A percentile compares a stretch with the other conserved stretches of the same genome.
Evolutionary conservation across 1,139 yeast species (phyloP).

Genomic region (Sugiyamaella japonica): DNA sequence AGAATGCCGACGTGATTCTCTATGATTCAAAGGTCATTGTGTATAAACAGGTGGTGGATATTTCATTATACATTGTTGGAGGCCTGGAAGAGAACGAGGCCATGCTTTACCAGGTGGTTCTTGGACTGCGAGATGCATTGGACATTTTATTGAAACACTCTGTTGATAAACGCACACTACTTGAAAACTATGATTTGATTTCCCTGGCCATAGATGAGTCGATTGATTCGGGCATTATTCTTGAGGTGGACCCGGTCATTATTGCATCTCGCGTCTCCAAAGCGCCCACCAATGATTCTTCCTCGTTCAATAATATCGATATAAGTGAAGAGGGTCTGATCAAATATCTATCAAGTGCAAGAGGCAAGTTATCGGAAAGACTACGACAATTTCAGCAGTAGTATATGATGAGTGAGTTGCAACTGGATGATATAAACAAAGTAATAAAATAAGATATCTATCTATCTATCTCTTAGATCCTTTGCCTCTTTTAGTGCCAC

Average conservation of each 20-base stretch:
- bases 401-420: neutral
- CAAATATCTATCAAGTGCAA: constrained; percentile 84
- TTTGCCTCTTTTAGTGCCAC: constrained; percentile 22
- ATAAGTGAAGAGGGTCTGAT: constrained; percentile 82
- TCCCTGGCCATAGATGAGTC: constrained; percentile 88
- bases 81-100: constrained; percentile 85
- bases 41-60: constrained; percentile 79
- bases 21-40: constrained; percentile 72
- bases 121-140: constrained; percentile 77
- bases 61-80: constrained; percentile 69
- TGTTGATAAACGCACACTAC: constrained; percentile 73
- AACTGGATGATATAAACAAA: neutral
- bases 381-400: constrained; percentile 52
- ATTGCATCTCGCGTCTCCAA: constrained; percentile 88
- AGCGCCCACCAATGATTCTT: constrained; percentile 68
- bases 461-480: constrained; percentile 18
- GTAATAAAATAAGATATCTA: constrained; percentile 8
- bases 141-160: constrained; percentile 73
- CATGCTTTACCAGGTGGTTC: constrained; percentile 71
- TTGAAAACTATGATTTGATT: constrained; percentile 84
- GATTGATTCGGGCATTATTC: constrained; percentile 77
- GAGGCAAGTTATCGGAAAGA: constrained; percentile 80
- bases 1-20: constrained; percentile 75
- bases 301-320: constrained; percentile 67
- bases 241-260: constrained; percentile 85